Conservation (phyloP, 2,329 filamentous ascomycete species). For the Elsinoe fawcettii region DNA sequence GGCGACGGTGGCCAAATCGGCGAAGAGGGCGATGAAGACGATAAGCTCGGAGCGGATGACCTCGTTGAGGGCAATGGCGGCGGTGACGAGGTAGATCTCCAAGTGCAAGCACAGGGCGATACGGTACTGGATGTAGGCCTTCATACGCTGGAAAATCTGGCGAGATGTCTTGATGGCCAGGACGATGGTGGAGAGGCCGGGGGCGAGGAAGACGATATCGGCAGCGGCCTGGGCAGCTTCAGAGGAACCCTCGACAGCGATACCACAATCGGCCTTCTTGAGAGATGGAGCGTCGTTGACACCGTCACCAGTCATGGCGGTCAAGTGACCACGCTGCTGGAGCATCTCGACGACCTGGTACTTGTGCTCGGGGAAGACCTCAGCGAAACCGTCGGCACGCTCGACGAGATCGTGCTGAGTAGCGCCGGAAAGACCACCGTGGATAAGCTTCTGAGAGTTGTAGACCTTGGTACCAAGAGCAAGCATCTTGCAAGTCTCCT, state of each 20-base stretch:
- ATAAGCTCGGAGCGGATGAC: conserved; percentile 64
- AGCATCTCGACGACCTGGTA: conserved; percentile 70
- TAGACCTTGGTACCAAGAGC: conserved; percentile 73
- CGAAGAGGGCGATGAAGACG: conserved; percentile 72
- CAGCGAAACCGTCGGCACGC: conserved; percentile 64
- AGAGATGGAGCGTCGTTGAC: conserved; percentile 67
- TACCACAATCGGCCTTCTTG: conserved; percentile 68
- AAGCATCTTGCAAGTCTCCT: conserved; percentile 77
- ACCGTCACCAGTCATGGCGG: conserved; percentile 70
- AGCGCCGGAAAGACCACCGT: conserved; percentile 64
- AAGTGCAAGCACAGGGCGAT: conserved; percentile 67
- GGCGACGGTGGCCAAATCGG: conserved; percentile 70
- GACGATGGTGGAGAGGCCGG: conserved; percentile 63
- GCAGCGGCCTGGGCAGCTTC: conserved; percentile 65
- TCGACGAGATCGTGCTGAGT: conserved; percentile 70
- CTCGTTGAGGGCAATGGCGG: conserved; percentile 74
- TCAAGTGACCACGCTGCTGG: conserved; percentile 64
- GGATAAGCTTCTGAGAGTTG: conserved; percentile 69
- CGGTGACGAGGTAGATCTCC: conserved; percentile 68
- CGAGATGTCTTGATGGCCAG: conserved; percentile 66
- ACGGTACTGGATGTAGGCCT: conserved; percentile 69
- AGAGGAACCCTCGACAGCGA: conserved; percentile 63
- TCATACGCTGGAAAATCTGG: conserved; percentile 72
- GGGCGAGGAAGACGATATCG: conserved; percentile 68
- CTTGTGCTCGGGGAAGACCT: conserved; percentile 70